These are phyloP conservation scores for Annona cherimola DNA, from an alignment of 164 flowering plant species.

Conservation along the genomic window DNA sequence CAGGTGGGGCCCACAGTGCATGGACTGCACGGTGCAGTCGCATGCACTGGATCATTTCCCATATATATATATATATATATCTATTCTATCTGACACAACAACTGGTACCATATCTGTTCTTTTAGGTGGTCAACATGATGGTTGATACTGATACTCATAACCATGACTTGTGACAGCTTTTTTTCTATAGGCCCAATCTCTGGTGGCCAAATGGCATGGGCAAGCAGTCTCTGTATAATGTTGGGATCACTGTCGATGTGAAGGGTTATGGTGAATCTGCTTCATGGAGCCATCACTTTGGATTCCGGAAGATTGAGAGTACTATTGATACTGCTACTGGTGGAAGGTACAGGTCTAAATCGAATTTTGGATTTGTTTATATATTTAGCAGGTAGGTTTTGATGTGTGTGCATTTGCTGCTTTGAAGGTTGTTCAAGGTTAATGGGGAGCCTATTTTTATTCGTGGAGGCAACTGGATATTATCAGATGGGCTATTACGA, in stretches of 20 bases:
- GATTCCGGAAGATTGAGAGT: constrained; percentile 93
- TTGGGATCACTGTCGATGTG: constrained; percentile 64
- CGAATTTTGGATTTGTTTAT: neutral
- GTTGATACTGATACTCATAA: neutral
- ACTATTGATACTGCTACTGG: constrained; percentile 75
- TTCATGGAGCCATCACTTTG: constrained; percentile 72
- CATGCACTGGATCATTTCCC: too few relatives aligned
- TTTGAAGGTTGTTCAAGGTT: constrained; percentile 80
- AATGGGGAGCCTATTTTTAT: constrained; percentile 89
- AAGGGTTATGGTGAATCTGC: constrained; percentile 86
- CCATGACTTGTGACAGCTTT: constrained; percentile 46
- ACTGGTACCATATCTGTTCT: too few relatives aligned
- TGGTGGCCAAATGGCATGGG: constrained; percentile 99
- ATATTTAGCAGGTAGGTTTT: neutral
- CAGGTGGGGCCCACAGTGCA: too few relatives aligned
- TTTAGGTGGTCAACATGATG: too few relatives aligned
- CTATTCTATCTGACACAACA: too few relatives aligned
- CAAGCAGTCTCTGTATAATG: constrained; percentile 76
- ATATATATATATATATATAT: too few relatives aligned
- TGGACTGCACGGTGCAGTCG: too few relatives aligned
- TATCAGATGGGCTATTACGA: constrained; percentile 88
- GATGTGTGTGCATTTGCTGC: neutral
- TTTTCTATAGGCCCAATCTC: constrained; percentile 89
- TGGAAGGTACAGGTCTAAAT: constrained; percentile 59
- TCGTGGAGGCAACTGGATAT: constrained; percentile 98